Conservation (phyloP, 192 early-diverging fungal genomes). For the Coemansia sp. region DNA sequence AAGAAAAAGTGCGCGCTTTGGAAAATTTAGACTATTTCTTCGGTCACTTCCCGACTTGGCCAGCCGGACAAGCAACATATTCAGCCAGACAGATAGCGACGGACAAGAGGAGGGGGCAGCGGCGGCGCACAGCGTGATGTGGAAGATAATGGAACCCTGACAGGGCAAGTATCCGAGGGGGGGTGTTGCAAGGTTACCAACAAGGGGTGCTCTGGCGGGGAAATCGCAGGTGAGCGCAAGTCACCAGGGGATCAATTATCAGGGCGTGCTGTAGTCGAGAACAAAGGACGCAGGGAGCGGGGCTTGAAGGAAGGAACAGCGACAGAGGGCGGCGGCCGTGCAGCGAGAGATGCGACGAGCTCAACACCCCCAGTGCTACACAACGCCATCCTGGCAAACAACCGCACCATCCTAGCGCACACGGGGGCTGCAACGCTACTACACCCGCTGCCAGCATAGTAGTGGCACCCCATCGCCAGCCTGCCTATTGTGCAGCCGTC, state of each 20-base stretch:
- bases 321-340: not conserved
- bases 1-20: not conserved
- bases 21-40: constrained; percentile 16
- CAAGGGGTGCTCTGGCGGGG: constrained; percentile 16
- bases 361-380: not conserved
- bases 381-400: not conserved
- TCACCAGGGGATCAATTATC: constrained; percentile 17
- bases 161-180: constrained; percentile 15
- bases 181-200: constrained; percentile 12
- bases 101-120: not conserved
- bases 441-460: not conserved
- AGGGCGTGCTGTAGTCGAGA: constrained; percentile 8
- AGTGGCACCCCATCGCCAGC: constrained; percentile 8
- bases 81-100: constrained; percentile 11
- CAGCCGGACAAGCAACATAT: not conserved
- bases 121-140: constrained; percentile 14
- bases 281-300: constrained; percentile 14
- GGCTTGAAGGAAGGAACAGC: not conserved
- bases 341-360: not conserved
- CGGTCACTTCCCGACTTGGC: constrained; percentile 11
- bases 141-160: constrained; percentile 16
- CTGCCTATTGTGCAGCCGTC: not conserved
- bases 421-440: not conserved
- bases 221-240: constrained; percentile 4
- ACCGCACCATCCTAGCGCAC: constrained; percentile 11